Evolutionary conservation across 768 basidiomycete species (phyloP).

Genomic region (Hemileccinum impolitum): DNA sequence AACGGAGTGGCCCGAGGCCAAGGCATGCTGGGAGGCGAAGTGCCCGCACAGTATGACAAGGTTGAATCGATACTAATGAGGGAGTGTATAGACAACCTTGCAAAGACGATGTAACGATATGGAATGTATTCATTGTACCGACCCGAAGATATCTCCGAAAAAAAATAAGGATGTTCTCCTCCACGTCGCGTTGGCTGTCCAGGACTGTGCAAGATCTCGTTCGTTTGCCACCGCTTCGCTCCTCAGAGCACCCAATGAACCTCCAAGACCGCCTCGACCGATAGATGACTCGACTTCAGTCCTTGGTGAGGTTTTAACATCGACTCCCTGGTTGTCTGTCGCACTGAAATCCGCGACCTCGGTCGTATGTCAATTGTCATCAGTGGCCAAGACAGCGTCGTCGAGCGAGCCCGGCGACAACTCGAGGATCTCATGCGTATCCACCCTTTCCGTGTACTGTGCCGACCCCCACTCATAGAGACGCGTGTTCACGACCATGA

Average conservation of each 20-base stretch:
- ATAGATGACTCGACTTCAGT: constrained; percentile 97
- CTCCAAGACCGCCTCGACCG: constrained; percentile 70
- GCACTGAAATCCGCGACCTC: constrained; percentile 94
- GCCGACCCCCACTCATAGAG: too few species aligned
- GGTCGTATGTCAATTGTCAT: constrained; percentile 98
- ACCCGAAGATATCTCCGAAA: background rate
- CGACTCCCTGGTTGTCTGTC: too few species aligned
- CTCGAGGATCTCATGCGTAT: too few species aligned
- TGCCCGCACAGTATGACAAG: constrained; percentile 44
- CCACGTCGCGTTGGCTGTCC: constrained; percentile 18
- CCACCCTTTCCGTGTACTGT: too few species aligned
- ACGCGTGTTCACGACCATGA: too few species aligned
- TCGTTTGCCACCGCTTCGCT: constrained; percentile 18
- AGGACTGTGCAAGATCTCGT: constrained; percentile 19
- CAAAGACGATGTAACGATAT: constrained; percentile 32
- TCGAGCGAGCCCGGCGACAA: too few species aligned
- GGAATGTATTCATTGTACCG: too few species aligned
- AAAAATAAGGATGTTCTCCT: constrained; percentile 8
- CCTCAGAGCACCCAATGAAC: constrained; percentile 21
- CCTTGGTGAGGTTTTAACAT: constrained; percentile 94
- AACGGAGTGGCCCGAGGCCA: constrained; percentile 54
- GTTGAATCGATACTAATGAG: constrained; percentile 44
- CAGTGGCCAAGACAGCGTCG: constrained; percentile 93
- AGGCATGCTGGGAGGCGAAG: constrained; percentile 56
- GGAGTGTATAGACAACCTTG: constrained; percentile 52